phyloP scores from a whole-genome alignment of 371 early-diverging fungal genomes.

The Choanephora cucurbitarum region DNA sequence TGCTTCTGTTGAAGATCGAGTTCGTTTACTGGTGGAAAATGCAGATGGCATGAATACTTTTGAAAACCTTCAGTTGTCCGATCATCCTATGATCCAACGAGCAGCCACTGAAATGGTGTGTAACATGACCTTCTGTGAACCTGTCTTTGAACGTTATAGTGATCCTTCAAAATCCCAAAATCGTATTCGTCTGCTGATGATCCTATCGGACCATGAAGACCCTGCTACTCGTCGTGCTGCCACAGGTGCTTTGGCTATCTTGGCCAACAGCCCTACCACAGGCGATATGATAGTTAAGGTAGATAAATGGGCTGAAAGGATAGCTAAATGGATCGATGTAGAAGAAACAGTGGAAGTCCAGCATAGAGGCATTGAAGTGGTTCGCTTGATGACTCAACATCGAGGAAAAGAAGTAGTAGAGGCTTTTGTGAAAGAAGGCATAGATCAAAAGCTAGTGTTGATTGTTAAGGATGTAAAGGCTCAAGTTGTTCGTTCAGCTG shows the following conservation, averaged over 20 bases:
- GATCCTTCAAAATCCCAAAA: conserved; percentile 44
- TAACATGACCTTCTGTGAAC: conserved; percentile 87
- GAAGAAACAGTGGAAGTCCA: conserved; percentile 49
- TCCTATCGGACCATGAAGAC: conserved; percentile 87
- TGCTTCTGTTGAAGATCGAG: conserved; percentile 62
- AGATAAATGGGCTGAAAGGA: conserved; percentile 54
- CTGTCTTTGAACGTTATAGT: conserved; percentile 78
- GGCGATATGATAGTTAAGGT: conserved; percentile 57
- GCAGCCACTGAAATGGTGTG: conserved; percentile 93
- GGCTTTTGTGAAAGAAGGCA: conserved; percentile 31
- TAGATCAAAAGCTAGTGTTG: conserved; percentile 36
- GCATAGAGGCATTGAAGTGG: conserved; percentile 58
- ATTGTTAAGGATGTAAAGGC: conserved; percentile 49
- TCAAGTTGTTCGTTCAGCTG: conserved; percentile 57
- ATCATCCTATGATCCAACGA: conserved; percentile 80
- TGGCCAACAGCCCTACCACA: conserved; percentile 60
- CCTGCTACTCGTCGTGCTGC: conserved; percentile 84
- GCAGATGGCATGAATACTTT: conserved; percentile 68
- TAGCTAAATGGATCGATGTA: conserved; percentile 39
- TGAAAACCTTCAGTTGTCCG: conserved; percentile 80
- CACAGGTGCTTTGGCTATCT: conserved; percentile 85
- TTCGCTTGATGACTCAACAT: conserved; percentile 46
- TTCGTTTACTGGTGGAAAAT: conserved; percentile 48
- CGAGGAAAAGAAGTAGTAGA: conserved; percentile 32
- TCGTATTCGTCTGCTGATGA: conserved; percentile 76